Evolutionary conservation across 2,329 filamentous ascomycete genomes (phyloP), one percentile per base, ranked within the genome.

Genomic region (Pyrenochaeta sp.): DNA sequence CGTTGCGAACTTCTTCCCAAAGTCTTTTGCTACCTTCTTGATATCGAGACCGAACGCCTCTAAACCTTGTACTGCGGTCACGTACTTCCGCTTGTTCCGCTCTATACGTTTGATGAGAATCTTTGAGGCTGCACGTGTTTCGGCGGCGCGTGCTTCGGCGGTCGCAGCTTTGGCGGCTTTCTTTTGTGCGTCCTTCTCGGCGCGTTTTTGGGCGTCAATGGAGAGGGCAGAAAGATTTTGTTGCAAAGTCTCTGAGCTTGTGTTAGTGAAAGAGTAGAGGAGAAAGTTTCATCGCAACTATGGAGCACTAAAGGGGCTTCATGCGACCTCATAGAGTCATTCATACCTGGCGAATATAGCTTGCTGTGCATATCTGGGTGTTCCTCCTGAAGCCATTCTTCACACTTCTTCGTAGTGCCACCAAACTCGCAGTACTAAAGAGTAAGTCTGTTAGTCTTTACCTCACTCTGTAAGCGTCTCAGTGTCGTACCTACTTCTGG

Each of bases 1-100:
- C 9, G 95, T 98, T 27, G 95, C 95, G 73, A 99, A 98, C 79
- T 97, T 98, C 85, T 98, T 99, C 59, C 95, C 95, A 65, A 98
- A 88, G 71, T 98, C 95, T 82, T 98, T 98, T 53, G 93, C 89
- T 7, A 96, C 83, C 81, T 97, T 98, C 79, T 99, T 99, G 70
- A 97, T 84, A 51, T 98, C 94, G 36, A 98, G 77, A 0, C 92
- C 92, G 71, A 97, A 96, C 0, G 89, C 87, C 76, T 99, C 95
- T 17, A 99, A 82, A 0, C 95, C 95, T 6, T 87, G 87, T n/a
- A 99, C 88, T 14, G 93, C 89, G 0, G 95, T 99, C 49, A 99
- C 93, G 74, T 88, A 96, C 81, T 99, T 99, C 72, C 95, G 87
- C 84, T 99, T 99, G 79, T 97, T 98, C 60, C 95, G 88, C 83